A percentile compares a stretch with the other conserved stretches of the same genome.
These are phyloP conservation scores for Russula dissimulans DNA, from an alignment of 768 basidiomycete genomes.

Conservation along the genomic window DNA sequence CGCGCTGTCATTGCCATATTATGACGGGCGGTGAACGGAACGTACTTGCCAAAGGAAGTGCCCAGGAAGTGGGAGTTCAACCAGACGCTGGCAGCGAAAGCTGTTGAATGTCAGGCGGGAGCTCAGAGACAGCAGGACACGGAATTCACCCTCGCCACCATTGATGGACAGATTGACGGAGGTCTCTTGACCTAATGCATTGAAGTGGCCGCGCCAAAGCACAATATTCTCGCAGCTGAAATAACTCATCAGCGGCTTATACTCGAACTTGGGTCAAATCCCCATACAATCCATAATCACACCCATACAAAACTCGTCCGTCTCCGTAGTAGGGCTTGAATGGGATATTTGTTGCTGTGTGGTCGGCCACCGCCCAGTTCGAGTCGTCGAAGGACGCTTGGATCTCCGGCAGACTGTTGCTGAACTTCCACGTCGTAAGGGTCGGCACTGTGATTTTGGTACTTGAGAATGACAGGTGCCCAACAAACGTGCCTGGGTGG, in stretches of 20 bases:
- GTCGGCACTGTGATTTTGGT: conserved; percentile 36
- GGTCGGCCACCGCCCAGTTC: conserved; percentile 56
- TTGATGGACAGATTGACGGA: conserved; percentile 71
- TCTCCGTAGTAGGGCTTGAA: conserved; percentile 63
- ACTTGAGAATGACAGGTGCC: conserved; percentile 32
- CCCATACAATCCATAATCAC: conserved; percentile 72
- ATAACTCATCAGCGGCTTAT: background rate
- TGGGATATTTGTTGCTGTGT: conserved; percentile 66
- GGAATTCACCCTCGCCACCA: conserved; percentile 55
- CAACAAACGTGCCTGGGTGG: conserved; percentile 39
- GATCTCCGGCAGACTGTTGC: conserved; percentile 69
- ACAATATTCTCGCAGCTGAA: conserved; percentile 76
- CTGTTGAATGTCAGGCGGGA: conserved; percentile 27
- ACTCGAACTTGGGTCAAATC: background rate
- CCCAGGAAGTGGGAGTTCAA: conserved; percentile 62
- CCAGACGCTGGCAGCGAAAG: conserved; percentile 79
- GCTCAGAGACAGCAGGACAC: background rate
- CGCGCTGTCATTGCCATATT: background rate
- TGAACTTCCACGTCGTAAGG: conserved; percentile 63
- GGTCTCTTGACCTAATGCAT: conserved; percentile 46
- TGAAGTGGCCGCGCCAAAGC: conserved; percentile 78
- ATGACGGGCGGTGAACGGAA: background rate
- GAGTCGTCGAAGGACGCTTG: conserved; percentile 47
- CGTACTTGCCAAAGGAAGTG: conserved; percentile 69
- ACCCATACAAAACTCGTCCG: conserved; percentile 72